Evolutionary conservation across 805 yeast genomes (phyloP).

Genomic region (Saturnispora gosingensis): DNA sequence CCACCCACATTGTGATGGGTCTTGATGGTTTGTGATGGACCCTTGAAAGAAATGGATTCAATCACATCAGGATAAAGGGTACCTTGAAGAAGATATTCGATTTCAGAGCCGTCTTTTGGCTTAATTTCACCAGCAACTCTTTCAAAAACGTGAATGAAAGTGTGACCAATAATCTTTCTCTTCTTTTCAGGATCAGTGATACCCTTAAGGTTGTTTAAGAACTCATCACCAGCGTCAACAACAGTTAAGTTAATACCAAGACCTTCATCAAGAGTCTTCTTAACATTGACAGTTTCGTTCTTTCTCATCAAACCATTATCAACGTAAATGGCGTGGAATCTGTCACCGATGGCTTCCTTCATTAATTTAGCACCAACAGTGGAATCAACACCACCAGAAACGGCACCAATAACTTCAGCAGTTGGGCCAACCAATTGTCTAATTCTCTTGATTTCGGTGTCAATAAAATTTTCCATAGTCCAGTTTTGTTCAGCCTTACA

Average conservation of each 20-base stretch:
- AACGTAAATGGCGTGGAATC: conserved; percentile 97
- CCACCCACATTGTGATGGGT: conserved; percentile 99
- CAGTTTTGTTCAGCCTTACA: conserved; percentile 85
- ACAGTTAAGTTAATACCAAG: conserved; percentile 92
- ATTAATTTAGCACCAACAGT: conserved; percentile 97
- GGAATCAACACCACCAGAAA: conserved; percentile 98
- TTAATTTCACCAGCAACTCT: conserved; percentile 87
- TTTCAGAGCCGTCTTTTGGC: conserved; percentile 82
- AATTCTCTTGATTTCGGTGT: conserved; percentile 91
- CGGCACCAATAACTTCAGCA: conserved; percentile 99
- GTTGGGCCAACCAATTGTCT: conserved; percentile 89
- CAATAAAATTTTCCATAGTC: conserved; percentile 97
- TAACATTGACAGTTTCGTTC: conserved; percentile 84
- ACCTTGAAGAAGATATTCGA: conserved; percentile 92
- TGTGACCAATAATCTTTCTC: conserved; percentile 97
- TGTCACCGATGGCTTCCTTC: conserved; percentile 96
- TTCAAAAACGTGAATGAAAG: conserved; percentile 94
- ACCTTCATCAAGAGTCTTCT: conserved; percentile 84
- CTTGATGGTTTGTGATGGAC: conserved; percentile 98
- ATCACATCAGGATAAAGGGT: conserved; percentile 97
- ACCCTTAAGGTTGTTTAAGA: conserved; percentile 78
- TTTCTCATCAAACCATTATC: conserved; percentile 97
- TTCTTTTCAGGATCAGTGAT: conserved; percentile 98
- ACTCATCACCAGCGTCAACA: conserved; percentile 88
- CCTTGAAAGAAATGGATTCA: conserved; percentile 97